phyloP scores from a whole-genome alignment of 441 rosid genomes.

The Isatis lusitanica region DNA sequence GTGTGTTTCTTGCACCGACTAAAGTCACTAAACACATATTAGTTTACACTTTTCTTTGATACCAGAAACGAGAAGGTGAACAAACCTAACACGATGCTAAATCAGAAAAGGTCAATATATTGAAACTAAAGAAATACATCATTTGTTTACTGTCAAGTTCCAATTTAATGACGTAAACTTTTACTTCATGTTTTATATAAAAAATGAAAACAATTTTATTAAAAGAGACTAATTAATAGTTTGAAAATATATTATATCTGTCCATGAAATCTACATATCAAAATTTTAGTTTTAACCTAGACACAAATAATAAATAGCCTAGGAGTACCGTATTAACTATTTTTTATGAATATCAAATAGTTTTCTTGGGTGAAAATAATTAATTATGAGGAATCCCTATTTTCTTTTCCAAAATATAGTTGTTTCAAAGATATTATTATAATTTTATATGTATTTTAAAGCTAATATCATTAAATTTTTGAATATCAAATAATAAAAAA shows the following conservation, averaged over 20 bases:
- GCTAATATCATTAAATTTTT: too few relatives aligned
- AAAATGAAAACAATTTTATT: not conserved
- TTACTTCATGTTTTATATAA: not conserved
- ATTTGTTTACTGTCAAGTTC: not conserved
- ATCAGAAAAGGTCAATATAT: too few relatives aligned
- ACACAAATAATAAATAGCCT: not conserved
- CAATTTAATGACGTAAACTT: not conserved
- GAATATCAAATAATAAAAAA: too few relatives aligned
- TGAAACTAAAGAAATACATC: too few relatives aligned
- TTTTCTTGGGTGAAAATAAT: not conserved
- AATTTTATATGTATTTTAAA: too few relatives aligned
- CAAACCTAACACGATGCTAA: too few relatives aligned
- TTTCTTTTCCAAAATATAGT: too few relatives aligned
- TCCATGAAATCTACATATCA: not conserved
- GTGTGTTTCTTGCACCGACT: slow-evolving; percentile 24
- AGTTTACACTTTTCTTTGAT: not conserved
- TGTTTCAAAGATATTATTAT: too few relatives aligned
- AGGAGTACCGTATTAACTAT: not conserved
- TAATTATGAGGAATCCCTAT: not conserved
- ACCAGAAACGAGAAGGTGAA: not conserved
- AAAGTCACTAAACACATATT: not conserved
- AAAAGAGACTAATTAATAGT: not conserved
- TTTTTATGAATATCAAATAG: too few relatives aligned
- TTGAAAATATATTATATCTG: not conserved
- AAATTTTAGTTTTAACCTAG: not conserved